Conservation (phyloP, 495 filamentous ascomycete species). For the Penicillium turbatum region DNA sequence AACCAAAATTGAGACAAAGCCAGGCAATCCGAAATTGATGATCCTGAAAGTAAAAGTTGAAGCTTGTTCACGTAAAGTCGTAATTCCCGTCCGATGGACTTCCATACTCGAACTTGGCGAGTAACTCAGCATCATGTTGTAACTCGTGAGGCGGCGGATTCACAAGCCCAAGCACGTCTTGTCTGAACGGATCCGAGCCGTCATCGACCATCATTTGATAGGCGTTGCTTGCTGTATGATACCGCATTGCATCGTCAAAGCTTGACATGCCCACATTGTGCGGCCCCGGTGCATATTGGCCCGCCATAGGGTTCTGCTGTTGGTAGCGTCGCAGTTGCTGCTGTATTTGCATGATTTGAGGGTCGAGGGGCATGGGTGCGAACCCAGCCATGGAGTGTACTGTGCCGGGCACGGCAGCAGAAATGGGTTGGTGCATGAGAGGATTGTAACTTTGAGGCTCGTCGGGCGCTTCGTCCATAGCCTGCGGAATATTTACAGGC, state of each 20-base stretch:
- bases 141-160: constrained; percentile 40
- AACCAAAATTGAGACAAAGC: background rate
- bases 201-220: constrained; percentile 48
- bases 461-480: constrained; percentile 34
- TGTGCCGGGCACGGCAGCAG: constrained; percentile 25
- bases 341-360: constrained; percentile 44
- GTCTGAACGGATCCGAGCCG: constrained; percentile 37
- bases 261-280: constrained; percentile 29
- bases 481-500: constrained; percentile 20
- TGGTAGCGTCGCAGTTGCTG: constrained; percentile 38
- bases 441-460: constrained; percentile 32
- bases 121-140: constrained; percentile 42
- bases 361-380: constrained; percentile 40
- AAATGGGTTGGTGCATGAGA: constrained; percentile 29
- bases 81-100: constrained; percentile 39
- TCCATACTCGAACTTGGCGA: constrained; percentile 43
- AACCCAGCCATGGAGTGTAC: constrained; percentile 40
- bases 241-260: constrained; percentile 42
- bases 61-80: constrained; percentile 34
- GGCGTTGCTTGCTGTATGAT: constrained; percentile 35
- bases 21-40: background rate
- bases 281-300: constrained; percentile 30
- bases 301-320: constrained; percentile 35
- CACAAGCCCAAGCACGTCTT: constrained; percentile 40
- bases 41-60: constrained; percentile 6